Conservation (phyloP, 129 eudicot species). For the Smallanthus sonchifolius region DNA sequence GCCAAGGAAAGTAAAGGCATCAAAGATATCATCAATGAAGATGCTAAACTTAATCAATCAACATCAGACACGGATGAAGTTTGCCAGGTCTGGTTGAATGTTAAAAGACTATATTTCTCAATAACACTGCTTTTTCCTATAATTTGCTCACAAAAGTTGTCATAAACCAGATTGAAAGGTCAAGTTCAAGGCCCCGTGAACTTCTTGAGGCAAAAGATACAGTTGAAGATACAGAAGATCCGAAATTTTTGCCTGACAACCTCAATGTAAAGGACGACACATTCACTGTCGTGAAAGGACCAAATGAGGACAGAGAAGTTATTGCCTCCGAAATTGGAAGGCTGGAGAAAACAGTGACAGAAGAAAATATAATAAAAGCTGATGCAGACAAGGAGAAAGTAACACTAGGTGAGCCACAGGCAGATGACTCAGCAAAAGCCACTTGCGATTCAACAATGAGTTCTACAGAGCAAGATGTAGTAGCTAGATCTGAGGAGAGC, state of each 20-base stretch:
- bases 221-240: conserved; percentile 8
- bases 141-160: conserved; percentile 12
- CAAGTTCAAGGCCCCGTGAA: conserved; percentile 6
- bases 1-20: conserved; percentile 16
- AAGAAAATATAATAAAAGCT: conserved; percentile 9
- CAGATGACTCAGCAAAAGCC: conserved; percentile 17
- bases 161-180: conserved; percentile 20
- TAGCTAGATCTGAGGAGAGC: conserved; percentile 4
- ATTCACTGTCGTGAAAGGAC: conserved; percentile 8
- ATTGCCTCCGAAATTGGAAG: conserved; percentile 7
- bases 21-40: conserved; percentile 10
- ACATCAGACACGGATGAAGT: conserved; percentile 18
- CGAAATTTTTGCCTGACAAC: conserved; percentile 8
- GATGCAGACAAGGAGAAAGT: conserved; percentile 16
- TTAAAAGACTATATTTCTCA: not conserved
- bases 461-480: conserved; percentile 17
- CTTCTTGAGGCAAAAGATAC: conserved; percentile 13
- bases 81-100: conserved; percentile 13
- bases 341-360: conserved; percentile 6
- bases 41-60: conserved; percentile 9
- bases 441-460: conserved; percentile 17
- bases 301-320: conserved; percentile 23
- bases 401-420: conserved; percentile 4
- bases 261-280: conserved; percentile 16
- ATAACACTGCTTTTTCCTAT: not conserved